Base-by-base conservation (phyloP, 208 protist species). In the Tritrichomonas foetus region DNA sequence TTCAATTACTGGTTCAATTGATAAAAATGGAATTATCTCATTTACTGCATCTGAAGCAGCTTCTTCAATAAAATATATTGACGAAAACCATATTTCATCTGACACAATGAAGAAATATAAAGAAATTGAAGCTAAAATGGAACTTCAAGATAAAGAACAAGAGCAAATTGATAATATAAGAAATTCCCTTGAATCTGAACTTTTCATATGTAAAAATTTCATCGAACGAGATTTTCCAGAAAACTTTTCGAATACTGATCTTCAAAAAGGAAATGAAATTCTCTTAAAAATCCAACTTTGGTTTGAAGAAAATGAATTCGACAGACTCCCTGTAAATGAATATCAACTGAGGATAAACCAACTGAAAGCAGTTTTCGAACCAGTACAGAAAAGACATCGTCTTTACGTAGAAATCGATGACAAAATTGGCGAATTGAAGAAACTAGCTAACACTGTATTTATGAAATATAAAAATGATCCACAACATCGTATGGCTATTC, bases 251-350 rank as follows among this genome's bases (percentile, higher is more conserved):
- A 41, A 41, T 33, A 20, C 13, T 0, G 47, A 89, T 57, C 78
- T 89, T 36, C 25, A 41, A n/a, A 57, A 89, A 33, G 25, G 33
- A 44, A 25, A 89, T 27, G 57, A 89, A 50, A 27, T 44, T 20
- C 41, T 89, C 2, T 8, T 57, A 39, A 47, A 89, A 0, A 57
- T 53, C 78, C 41, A 89, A 9, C 14, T 44, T 39, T 89, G 78
- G 78, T 89, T 57, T n/a, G 41, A 16, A 39, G 47, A 57, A n/a
- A 53, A 89, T 50, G 78, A 89, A 50, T 89, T 89, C 47, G 78
- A 89, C 16, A 25, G 78, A n/a, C 30, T 89, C 2, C 47, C 41
- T 2, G 41, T 89, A 20, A n/a, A 89, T 53, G 78, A 89, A 89
- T 89, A 89, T n/a, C 8, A 82, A 9, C 30, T 1, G 0, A 1